Evolutionary conservation across 2,329 filamentous ascomycete species (phyloP), one percentile per base, ranked within the genome.

Genomic region (Aspergillus piperis): DNA sequence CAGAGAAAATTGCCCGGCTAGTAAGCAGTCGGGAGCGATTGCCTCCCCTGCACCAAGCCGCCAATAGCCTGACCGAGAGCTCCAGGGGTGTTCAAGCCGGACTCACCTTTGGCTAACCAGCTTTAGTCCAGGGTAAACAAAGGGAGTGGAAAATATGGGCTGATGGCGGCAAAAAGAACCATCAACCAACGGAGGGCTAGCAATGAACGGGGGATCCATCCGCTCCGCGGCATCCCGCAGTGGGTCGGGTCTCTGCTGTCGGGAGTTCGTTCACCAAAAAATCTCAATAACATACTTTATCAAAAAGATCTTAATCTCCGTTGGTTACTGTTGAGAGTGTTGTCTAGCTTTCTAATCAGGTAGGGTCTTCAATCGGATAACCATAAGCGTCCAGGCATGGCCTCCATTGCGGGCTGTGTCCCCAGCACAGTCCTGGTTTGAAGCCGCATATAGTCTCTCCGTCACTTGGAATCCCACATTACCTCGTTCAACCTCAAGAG

Each of bases 391-490:
- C 44, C 44, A 49, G 44, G 23, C 44, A 49, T 8, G 36, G 21
- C 47, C 32, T 36, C 32, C 32, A 36, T 36, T 36, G 32, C 11
- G 32, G 32, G 32, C 11, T 36, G 11, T 50, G 32, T 23, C 51
- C 25, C 36, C 51, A 53, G 36, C 36, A 53, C 51, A 53, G 41
- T 15, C 11, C 27, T 13, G 10, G 11, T 10, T 15, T 23, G 5
- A 42, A 27, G 44, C 15, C 44, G 15, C 5, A 54, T 8, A 55
- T 15, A 17, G 6, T 7, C 36, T 21, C 47, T 36, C 47, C 47
- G 25, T 50, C 23, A 44, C 54, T 68, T 73, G 38, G 75, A 76
- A 73, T 81, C 79, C 79, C 79, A 81, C 78, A 81, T 80, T 44
- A 80, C 69, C 68, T 81, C 79, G 57, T 77, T 80, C 67, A 81